Evolutionary conservation across 2,329 filamentous ascomycete species (phyloP).

Genomic region (Fusarium begoniae): DNA sequence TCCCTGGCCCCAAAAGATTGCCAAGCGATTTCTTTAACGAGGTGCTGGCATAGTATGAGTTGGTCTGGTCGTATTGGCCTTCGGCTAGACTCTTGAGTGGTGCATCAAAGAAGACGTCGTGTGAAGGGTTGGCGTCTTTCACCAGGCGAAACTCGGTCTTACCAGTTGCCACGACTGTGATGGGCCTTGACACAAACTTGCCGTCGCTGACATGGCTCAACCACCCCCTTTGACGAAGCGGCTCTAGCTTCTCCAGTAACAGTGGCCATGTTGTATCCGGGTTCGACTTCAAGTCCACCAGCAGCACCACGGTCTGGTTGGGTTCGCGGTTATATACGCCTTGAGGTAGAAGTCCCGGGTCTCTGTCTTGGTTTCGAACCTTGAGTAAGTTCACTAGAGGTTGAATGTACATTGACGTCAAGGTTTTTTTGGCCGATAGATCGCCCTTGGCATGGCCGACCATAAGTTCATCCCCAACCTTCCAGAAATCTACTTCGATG

Average conservation of each 20-base stretch:
- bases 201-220: slow-evolving; percentile 62
- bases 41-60: slow-evolving; percentile 73
- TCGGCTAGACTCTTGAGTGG: slow-evolving; percentile 58
- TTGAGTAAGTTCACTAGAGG: slow-evolving; percentile 69
- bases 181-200: slow-evolving; percentile 60
- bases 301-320: slow-evolving; percentile 64
- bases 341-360: slow-evolving; percentile 37
- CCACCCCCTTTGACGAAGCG: slow-evolving; percentile 67
- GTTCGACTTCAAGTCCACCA: slow-evolving; percentile 74
- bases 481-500: slow-evolving; percentile 76
- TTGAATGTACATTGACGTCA: slow-evolving; percentile 70
- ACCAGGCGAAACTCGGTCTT: slow-evolving; percentile 40
- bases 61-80: slow-evolving; percentile 57
- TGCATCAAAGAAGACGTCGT: slow-evolving; percentile 74
- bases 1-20: slow-evolving; percentile 52
- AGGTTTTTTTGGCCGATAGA: slow-evolving; percentile 64
- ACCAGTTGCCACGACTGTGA: slow-evolving; percentile 77
- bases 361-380: slow-evolving; percentile 48
- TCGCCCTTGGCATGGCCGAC: slow-evolving; percentile 70
- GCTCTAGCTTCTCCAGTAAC: slow-evolving; percentile 55
- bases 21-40: slow-evolving; percentile 66
- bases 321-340: slow-evolving; percentile 68
- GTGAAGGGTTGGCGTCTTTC: slow-evolving; percentile 38
- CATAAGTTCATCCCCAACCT: slow-evolving; percentile 62
- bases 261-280: slow-evolving; percentile 38